Percentiles rank a stretch among this genome's conserved stretches.
Conservation (phyloP, 768 basidiomycete species). For the Krasilnikovozyma curviuscula region DNA sequence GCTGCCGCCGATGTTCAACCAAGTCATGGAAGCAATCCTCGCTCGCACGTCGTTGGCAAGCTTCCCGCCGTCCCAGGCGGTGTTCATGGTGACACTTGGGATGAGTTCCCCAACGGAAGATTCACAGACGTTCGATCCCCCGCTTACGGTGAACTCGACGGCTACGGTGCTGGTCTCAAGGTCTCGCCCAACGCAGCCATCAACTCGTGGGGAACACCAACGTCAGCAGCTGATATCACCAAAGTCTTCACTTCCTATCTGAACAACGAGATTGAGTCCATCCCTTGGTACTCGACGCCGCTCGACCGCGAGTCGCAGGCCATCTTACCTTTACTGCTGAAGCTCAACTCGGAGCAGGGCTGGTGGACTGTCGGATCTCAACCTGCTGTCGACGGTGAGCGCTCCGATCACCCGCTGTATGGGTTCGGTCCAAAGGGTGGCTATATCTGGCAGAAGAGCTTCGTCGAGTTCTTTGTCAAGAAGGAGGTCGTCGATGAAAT, state of each 20-base stretch:
- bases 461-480: conserved; percentile 81
- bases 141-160: conserved; percentile 28
- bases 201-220: conserved; percentile 59
- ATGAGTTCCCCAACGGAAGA: conserved; percentile 28
- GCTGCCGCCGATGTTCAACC: no score
- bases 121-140: conserved; percentile 28
- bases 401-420: conserved; percentile 53
- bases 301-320: conserved; percentile 61
- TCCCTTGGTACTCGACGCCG: conserved; percentile 72
- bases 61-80: no score
- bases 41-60: no score
- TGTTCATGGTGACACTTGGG: conserved; percentile 25
- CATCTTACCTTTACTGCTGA: conserved; percentile 58
- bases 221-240: conserved; percentile 47
- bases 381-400: conserved; percentile 67
- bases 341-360: conserved; percentile 45
- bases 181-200: conserved; percentile 40
- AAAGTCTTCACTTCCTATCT: conserved; percentile 63
- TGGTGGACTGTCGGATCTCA: conserved; percentile 98
- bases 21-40: no score
- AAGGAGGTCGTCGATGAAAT: conserved; percentile 21
- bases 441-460: conserved; percentile 92
- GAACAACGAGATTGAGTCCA: conserved; percentile 42
- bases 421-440: conserved; percentile 89
- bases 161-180: conserved; percentile 27